These are phyloP conservation scores for Neurospora tetrasperma DNA, from an alignment of 495 filamentous ascomycete species.

Conservation along the genomic window DNA sequence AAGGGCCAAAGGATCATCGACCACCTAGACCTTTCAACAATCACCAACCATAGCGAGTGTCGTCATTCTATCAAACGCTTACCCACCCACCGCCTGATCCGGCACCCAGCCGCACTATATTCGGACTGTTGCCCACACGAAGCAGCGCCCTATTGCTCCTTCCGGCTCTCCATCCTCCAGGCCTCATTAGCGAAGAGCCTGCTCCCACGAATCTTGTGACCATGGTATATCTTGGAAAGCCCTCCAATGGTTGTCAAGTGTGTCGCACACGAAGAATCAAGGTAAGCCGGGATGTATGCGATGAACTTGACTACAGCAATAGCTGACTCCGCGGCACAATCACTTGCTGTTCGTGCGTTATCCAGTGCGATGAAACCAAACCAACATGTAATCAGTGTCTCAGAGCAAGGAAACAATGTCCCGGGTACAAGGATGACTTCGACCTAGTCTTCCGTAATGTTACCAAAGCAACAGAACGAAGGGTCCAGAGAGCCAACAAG, in stretches of 20 bases:
- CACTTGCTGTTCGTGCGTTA: neutral
- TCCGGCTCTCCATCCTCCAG: neutral
- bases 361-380: slow-evolving; percentile 57
- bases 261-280: slow-evolving; percentile 62
- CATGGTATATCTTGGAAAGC: slow-evolving; percentile 71
- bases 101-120: neutral
- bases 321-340: slow-evolving; percentile 2
- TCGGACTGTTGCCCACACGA: neutral
- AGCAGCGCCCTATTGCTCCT: neutral
- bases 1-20: neutral
- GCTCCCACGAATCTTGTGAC: neutral
- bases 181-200: neutral
- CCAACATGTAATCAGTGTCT: slow-evolving; percentile 59
- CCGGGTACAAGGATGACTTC: slow-evolving; percentile 59
- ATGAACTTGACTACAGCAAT: neutral
- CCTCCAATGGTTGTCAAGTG: slow-evolving; percentile 62
- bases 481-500: slow-evolving; percentile 32
- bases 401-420: slow-evolving; percentile 56
- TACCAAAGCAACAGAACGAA: slow-evolving; percentile 47
- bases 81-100: neutral
- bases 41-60: neutral
- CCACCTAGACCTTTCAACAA: neutral
- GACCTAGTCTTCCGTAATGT: slow-evolving; percentile 59
- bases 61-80: neutral
- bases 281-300: slow-evolving; percentile 33